A percentile compares a stretch with the other conserved stretches of the same genome.
Evolutionary conservation across 1,139 yeast species (phyloP).

Genomic region (Candida sp.): DNA sequence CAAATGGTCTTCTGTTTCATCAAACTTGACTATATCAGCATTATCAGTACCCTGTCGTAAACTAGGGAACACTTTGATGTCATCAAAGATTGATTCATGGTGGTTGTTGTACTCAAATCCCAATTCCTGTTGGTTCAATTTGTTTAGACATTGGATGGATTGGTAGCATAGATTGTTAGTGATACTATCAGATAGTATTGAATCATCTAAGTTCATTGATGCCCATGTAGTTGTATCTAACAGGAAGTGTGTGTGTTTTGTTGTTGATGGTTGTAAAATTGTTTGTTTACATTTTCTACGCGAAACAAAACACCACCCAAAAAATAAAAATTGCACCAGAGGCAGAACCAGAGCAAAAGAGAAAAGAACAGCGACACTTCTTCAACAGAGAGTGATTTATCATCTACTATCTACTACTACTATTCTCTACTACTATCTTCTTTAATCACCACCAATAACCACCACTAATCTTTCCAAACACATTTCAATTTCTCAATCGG

Average conservation of each 20-base stretch:
- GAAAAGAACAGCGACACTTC: too few relatives aligned
- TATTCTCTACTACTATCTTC: too few relatives aligned
- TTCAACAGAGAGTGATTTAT: too few relatives aligned
- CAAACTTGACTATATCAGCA: slow-evolving; percentile 32
- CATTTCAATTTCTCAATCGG: too few relatives aligned
- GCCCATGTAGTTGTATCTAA: background rate
- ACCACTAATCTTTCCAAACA: too few relatives aligned
- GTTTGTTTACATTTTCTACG: slow-evolving; percentile 1
- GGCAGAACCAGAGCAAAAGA: background rate
- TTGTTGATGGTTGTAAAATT: background rate
- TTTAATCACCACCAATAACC: too few relatives aligned
- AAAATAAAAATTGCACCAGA: too few relatives aligned
- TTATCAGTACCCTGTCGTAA: slow-evolving; percentile 14
- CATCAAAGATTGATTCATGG: slow-evolving; percentile 41
- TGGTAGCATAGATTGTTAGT: background rate
- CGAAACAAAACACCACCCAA: too few relatives aligned
- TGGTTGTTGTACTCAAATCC: slow-evolving; percentile 34
- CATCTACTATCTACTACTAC: too few relatives aligned
- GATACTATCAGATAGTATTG: slow-evolving; percentile 1
- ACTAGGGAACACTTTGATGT: slow-evolving; percentile 32
- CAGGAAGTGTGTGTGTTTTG: background rate
- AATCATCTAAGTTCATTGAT: slow-evolving; percentile 2
- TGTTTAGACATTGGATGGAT: background rate
- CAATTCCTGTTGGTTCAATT: background rate
- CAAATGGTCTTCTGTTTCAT: slow-evolving; percentile 24